Evolutionary conservation across 208 protist genomes (phyloP).

Genomic region (Lotmaria passim): DNA sequence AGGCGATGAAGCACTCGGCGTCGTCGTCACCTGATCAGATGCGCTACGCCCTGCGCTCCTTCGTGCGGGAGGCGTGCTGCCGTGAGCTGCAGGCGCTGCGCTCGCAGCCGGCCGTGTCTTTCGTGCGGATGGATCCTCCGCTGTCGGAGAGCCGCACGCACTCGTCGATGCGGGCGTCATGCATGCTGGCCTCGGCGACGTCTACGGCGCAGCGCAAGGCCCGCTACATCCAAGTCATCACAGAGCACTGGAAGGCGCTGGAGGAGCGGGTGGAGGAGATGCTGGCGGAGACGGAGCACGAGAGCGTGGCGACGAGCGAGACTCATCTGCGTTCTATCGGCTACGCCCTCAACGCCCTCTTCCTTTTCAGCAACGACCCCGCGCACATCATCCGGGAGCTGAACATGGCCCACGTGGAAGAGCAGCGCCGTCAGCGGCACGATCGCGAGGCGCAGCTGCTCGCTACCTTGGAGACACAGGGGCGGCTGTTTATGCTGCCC

Average conservation of each 20-base stretch:
- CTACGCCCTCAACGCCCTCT: slow-evolving; percentile 35
- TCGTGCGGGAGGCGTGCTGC: slow-evolving; percentile 45
- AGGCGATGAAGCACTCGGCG: slow-evolving; percentile 28
- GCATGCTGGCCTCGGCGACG: slow-evolving; percentile 35
- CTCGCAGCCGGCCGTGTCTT: slow-evolving; percentile 33
- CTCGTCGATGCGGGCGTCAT: slow-evolving; percentile 30
- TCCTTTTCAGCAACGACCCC: slow-evolving; percentile 44
- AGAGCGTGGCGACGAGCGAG: slow-evolving; percentile 11
- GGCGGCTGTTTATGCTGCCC: slow-evolving; percentile 45
- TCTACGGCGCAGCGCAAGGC: slow-evolving; percentile 34
- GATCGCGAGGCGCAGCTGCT: slow-evolving; percentile 42
- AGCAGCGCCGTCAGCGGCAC: slow-evolving; percentile 40
- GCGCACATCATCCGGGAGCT: slow-evolving; percentile 43
- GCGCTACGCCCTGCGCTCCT: slow-evolving; percentile 41
- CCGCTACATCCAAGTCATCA: slow-evolving; percentile 29
- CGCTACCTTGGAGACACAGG: slow-evolving; percentile 32
- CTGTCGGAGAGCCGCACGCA: slow-evolving; percentile 19
- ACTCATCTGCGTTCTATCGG: slow-evolving; percentile 29
- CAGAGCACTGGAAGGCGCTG: slow-evolving; percentile 40
- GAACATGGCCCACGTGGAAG: slow-evolving; percentile 38
- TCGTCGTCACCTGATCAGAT: slow-evolving; percentile 25
- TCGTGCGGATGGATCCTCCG: slow-evolving; percentile 26
- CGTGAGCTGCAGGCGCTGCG: slow-evolving; percentile 38
- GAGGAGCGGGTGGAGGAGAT: slow-evolving; percentile 38
- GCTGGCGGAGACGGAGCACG: slow-evolving; percentile 30